Evolutionary conservation across 2,329 filamentous ascomycete genomes (phyloP).

Genomic region (Herpotrichia juniperi): DNA sequence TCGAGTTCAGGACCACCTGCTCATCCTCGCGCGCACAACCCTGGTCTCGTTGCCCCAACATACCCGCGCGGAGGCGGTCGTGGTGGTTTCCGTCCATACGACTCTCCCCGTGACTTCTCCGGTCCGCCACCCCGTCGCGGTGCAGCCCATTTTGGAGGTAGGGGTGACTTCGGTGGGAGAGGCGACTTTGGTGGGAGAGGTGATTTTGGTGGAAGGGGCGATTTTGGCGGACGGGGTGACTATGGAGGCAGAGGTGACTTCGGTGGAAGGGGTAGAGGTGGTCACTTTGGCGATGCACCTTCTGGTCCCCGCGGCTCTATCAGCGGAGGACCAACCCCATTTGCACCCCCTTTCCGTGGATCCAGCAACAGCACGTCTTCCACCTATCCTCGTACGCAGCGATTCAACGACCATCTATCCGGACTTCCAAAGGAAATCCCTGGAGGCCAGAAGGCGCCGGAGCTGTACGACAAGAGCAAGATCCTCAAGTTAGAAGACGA

Average conservation of each 20-base stretch:
- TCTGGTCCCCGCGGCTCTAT: constrained; percentile 41
- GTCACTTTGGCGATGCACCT: constrained; percentile 34
- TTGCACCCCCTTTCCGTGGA: constrained; percentile 48
- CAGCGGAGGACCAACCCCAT: constrained; percentile 31
- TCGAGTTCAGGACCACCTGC: constrained; percentile 34
- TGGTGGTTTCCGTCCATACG: constrained; percentile 47
- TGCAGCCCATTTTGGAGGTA: constrained; percentile 39
- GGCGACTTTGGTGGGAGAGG: too few relatives aligned
- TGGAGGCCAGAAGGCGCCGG: constrained; percentile 52
- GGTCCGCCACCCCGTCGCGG: constrained; percentile 41
- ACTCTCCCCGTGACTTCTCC: constrained; percentile 42
- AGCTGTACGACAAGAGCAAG: constrained; percentile 50
- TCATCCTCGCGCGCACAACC: constrained; percentile 41
- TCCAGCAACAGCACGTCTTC: constrained; percentile 50
- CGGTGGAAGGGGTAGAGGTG: constrained; percentile 37
- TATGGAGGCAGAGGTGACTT: constrained; percentile 41
- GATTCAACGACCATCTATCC: constrained; percentile 51
- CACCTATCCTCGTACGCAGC: constrained; percentile 55
- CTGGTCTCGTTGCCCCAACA: constrained; percentile 47
- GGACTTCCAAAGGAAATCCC: constrained; percentile 53
- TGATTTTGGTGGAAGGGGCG: constrained; percentile 43
- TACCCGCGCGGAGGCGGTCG: constrained; percentile 48
- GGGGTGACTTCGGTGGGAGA: constrained; percentile 34
- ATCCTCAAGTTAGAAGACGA: constrained; percentile 55
- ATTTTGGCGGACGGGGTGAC: constrained; percentile 29